These are phyloP conservation scores for Saxophila tyrrhenica DNA, from an alignment of 495 filamentous ascomycete genomes.

Conservation along the genomic window DNA sequence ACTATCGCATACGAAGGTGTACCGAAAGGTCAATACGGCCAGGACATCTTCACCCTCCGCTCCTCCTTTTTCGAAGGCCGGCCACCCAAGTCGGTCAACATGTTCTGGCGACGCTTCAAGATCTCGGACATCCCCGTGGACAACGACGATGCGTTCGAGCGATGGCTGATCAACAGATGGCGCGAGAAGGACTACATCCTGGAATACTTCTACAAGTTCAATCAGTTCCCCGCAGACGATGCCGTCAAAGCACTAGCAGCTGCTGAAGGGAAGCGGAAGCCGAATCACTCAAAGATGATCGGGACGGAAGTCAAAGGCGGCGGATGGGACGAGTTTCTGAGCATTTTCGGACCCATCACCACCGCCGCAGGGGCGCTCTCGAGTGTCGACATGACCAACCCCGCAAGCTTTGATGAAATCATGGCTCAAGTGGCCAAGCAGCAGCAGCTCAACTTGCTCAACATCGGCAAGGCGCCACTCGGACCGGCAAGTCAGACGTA, in stretches of 20 bases:
- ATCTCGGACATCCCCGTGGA: constrained; percentile 29
- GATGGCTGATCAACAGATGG: constrained; percentile 34
- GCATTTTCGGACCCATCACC: constrained; percentile 33
- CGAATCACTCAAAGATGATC: constrained; percentile 19
- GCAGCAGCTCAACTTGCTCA: constrained; percentile 6
- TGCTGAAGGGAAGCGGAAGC: constrained; percentile 13
- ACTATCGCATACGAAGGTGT: constrained; percentile 35
- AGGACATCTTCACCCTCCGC: constrained; percentile 34
- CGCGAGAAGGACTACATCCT: constrained; percentile 35
- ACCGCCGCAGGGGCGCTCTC: constrained; percentile 12
- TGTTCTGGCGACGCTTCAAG: constrained; percentile 34
- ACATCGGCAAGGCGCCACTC: constrained; percentile 5
- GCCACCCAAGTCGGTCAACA: constrained; percentile 34
- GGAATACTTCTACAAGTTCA: constrained; percentile 27
- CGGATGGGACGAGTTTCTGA: constrained; percentile 31
- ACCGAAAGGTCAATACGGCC: constrained; percentile 31
- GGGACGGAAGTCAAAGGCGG: constrained; percentile 30
- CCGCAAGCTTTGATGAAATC: constrained; percentile 12
- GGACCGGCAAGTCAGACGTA: constrained; percentile 7
- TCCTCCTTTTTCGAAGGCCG: constrained; percentile 34
- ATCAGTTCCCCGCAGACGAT: constrained; percentile 29
- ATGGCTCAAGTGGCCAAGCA: constrained; percentile 10
- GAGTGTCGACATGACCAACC: constrained; percentile 12
- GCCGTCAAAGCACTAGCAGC: constrained; percentile 14
- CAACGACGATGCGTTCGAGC: constrained; percentile 28